Base-by-base conservation (phyloP, 768 basidiomycete species). In the Boletus rufocinnamomeus region DNA sequence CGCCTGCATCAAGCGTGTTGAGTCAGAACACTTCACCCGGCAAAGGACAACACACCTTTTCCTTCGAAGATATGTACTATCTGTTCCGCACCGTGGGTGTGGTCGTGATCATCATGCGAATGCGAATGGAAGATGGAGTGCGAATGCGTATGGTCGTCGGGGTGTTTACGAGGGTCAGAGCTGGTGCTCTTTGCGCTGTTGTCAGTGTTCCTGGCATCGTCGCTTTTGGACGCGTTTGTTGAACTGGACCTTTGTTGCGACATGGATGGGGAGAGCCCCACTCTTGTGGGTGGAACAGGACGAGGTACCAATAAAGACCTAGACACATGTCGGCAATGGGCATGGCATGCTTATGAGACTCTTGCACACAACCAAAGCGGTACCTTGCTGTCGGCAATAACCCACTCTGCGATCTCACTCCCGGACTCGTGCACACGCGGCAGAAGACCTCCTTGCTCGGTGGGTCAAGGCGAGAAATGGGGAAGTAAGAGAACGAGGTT, bases 71-170 rank as follows among this genome's bases (percentile, higher is more conserved):
- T 86, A 38, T 85, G 80, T 51, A 91, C 80, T 52, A 93, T 82
- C 65, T 83, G 79, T 64, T 87, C 86, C 34, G 87, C 82, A 37
- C 84, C 85, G 57, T 85, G 82, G 37, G 74, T 69, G 57, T 87
- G 82, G 48, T 79, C 84, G 37, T 81, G 80, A 52, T 85, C 82
- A 30, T 75, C 80, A 67, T 88, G 86, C 21, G 84, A 82, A 67
- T 88, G 87, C 14, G 84, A 82, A 67, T 88, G 88, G 66, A 88
- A 86, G 61, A 87, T 68, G 27, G 84, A 83, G 59, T 84, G 84
- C 6, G 83, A 81, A 71, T 88, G 87, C 2, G 79, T 68, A 66
- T 85, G 80, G 41, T 61, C 68, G 56, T 73, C 56, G 37, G 57
- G 44, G 53, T 77, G 71, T 16, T 58, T 52, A 41, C 72, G 66